A percentile compares a stretch with the other conserved stretches of the same genome.
Evolutionary conservation across 148 eudicot species (phyloP).

Genomic region (Polygonum maritimum): DNA sequence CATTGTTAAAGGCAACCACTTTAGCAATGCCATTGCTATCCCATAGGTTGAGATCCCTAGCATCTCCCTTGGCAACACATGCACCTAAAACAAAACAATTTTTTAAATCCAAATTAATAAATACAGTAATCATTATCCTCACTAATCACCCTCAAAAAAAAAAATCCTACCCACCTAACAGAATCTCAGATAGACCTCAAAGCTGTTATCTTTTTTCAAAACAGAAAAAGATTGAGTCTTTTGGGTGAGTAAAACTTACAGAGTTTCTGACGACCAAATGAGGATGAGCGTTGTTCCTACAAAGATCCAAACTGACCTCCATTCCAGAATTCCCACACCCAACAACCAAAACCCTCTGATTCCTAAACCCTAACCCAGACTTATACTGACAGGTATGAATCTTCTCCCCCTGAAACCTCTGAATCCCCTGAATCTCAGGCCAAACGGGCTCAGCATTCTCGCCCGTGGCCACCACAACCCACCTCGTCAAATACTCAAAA

Average conservation of each 20-base stretch:
- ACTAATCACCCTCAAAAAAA: no score
- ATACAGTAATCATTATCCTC: neutral
- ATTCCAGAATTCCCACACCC: slow-evolving; percentile 83
- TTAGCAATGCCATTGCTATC: slow-evolving; percentile 58
- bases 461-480: slow-evolving; percentile 89
- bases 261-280: slow-evolving; percentile 61
- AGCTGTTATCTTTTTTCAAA: neutral
- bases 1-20: slow-evolving; percentile 29
- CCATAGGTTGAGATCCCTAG: slow-evolving; percentile 86
- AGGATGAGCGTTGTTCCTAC: slow-evolving; percentile 47
- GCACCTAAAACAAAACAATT: slow-evolving; percentile 28
- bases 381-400: slow-evolving; percentile 66
- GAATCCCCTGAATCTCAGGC: slow-evolving; percentile 71
- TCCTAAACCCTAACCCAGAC: slow-evolving; percentile 31
- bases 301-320: slow-evolving; percentile 69
- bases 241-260: slow-evolving; percentile 25
- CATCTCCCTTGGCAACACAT: slow-evolving; percentile 89
- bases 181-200: neutral
- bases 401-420: slow-evolving; percentile 47
- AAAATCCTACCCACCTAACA: neutral
- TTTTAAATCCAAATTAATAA: neutral
- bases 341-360: slow-evolving; percentile 49
- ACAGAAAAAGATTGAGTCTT: neutral
- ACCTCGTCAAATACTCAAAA: slow-evolving; percentile 33
- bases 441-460: slow-evolving; percentile 81